A percentile compares a stretch with the other conserved stretches of the same genome.
These are phyloP conservation scores for Hirsutella minnesotensis DNA, from an alignment of 2,329 filamentous ascomycete genomes.

Conservation along the genomic window DNA sequence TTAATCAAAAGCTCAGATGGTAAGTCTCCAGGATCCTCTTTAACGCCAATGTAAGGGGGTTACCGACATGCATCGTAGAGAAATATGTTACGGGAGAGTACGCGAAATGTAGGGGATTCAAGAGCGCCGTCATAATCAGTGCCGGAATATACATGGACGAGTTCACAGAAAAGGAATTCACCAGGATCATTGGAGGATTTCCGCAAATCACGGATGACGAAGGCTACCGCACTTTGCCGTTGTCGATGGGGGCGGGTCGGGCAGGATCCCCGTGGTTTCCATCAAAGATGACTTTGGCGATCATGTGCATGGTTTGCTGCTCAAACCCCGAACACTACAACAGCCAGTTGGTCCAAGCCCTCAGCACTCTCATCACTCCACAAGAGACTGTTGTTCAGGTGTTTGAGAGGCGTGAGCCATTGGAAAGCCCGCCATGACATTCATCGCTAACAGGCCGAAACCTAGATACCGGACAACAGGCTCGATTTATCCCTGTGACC, in stretches of 20 bases:
- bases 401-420: neutral
- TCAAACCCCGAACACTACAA: slow-evolving; percentile 25
- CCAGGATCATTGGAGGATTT: neutral
- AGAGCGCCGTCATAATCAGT: slow-evolving; percentile 21
- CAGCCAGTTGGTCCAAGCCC: slow-evolving; percentile 22
- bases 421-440: no score
- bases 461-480: no score
- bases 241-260: slow-evolving; percentile 26
- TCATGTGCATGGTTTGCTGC: slow-evolving; percentile 30
- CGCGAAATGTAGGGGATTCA: slow-evolving; percentile 20
- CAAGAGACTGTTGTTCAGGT: no score
- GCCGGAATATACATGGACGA: slow-evolving; percentile 32
- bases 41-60: neutral
- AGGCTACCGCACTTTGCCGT: neutral
- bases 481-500: no score
- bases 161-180: slow-evolving; percentile 19
- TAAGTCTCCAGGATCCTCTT: neutral
- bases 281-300: slow-evolving; percentile 31
- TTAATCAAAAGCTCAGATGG: neutral
- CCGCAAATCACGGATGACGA: neutral
- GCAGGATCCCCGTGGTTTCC: slow-evolving; percentile 24
- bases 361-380: slow-evolving; percentile 21
- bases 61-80: slow-evolving; percentile 11
- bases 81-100: slow-evolving; percentile 26
- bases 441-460: no score